Conservation (phyloP, 2,329 filamentous ascomycete genomes). For the Paramyrothecium sp. region DNA sequence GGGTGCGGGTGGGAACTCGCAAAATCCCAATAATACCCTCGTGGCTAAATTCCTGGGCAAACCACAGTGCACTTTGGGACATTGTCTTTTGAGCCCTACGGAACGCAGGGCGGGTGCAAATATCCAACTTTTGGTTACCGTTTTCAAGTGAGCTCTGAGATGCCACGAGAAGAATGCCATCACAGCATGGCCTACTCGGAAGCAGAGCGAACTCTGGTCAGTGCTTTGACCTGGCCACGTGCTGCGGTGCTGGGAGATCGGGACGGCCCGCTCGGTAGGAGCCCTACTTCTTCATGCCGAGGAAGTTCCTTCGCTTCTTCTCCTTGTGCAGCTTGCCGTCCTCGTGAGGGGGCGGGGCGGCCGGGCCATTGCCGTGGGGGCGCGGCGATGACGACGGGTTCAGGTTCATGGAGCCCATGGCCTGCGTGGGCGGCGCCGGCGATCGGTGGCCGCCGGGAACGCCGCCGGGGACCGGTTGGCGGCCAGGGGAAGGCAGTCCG, state of each 20-base stretch:
- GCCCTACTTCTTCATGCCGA: constrained; percentile 57
- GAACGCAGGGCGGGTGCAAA: too few species aligned
- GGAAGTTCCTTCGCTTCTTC: constrained; percentile 61
- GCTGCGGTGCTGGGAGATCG: too few species aligned
- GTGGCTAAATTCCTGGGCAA: too few species aligned
- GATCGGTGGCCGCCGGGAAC: constrained; percentile 15
- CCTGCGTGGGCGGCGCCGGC: constrained; percentile 47
- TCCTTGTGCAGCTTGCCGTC: constrained; percentile 50
- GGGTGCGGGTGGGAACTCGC: too few species aligned
- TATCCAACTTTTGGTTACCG: too few species aligned
- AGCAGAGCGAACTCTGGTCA: not conserved
- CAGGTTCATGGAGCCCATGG: constrained; percentile 56
- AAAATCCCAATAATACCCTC: too few species aligned
- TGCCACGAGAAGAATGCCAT: too few species aligned
- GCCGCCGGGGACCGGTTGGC: constrained; percentile 20
- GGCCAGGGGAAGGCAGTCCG: constrained; percentile 13
- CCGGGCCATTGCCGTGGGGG: constrained; percentile 18
- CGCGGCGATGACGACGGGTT: constrained; percentile 17
- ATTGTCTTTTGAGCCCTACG: too few species aligned
- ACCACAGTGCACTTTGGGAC: too few species aligned
- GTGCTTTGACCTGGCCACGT: not conserved
- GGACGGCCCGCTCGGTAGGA: constrained; percentile 21
- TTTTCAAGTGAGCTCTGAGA: too few species aligned
- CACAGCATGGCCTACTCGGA: not conserved
- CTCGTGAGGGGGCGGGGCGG: constrained; percentile 20